A percentile compares a stretch with the other conserved stretches of the same genome.
Conservation (phyloP, 176 grass and related monocot genomes). For the Aegilops sharonensis region DNA sequence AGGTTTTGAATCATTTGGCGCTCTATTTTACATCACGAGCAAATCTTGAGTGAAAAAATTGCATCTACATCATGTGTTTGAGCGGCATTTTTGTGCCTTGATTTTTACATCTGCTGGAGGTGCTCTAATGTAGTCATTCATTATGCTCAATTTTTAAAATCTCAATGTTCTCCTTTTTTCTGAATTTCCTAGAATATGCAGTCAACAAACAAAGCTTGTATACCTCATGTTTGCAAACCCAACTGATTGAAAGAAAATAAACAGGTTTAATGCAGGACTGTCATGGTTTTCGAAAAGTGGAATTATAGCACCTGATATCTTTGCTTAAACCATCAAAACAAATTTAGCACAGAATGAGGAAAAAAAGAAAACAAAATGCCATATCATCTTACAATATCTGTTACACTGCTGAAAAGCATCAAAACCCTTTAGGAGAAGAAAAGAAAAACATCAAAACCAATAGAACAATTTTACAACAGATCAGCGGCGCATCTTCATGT, state of each 20-base stretch:
- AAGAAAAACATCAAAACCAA: not conserved
- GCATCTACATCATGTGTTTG: too few relatives aligned
- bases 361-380: not conserved
- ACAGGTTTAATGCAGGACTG: not conserved
- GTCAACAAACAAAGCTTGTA: not conserved
- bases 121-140: too few relatives aligned
- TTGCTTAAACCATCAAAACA: not conserved
- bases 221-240: not conserved
- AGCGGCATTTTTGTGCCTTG: too few relatives aligned
- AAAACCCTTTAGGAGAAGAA: not conserved
- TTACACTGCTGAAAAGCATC: not conserved
- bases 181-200: not conserved
- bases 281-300: not conserved
- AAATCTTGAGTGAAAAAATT: too few relatives aligned
- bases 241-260: not conserved
- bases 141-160: not conserved
- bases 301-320: not conserved
- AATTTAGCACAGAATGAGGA: not conserved
- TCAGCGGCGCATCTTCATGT: conserved; percentile 11
- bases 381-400: conserved; percentile 4
- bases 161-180: not conserved
- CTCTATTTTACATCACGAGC: too few relatives aligned
- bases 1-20: too few relatives aligned
- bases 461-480: conserved; percentile 30
- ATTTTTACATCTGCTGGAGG: too few relatives aligned